phyloP scores from a whole-genome alignment of 805 yeast species.

The Schwanniomyces pseudopolymorphus region DNA sequence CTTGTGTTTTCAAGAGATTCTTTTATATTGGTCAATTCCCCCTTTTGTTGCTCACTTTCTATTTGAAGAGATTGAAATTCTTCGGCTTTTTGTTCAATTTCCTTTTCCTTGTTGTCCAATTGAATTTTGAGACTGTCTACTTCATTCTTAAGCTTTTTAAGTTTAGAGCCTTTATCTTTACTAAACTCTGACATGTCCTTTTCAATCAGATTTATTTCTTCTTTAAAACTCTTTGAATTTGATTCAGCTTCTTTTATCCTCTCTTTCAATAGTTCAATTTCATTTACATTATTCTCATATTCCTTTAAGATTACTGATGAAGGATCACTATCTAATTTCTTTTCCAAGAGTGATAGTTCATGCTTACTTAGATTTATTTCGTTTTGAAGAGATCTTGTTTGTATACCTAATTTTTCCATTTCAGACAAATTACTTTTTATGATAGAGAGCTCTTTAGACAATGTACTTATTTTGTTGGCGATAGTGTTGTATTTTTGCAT shows the following conservation, averaged over 20 bases:
- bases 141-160: conserved; percentile 61
- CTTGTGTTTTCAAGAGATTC: conserved; percentile 42
- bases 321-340: conserved; percentile 55
- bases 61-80: conserved; percentile 62
- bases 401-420: conserved; percentile 44
- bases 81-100: conserved; percentile 48
- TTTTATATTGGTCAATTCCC: conserved; percentile 51
- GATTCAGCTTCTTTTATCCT: conserved; percentile 36
- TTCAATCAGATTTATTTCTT: conserved; percentile 56
- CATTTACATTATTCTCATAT: conserved; percentile 44
- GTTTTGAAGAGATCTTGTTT: conserved; percentile 57
- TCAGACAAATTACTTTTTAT: conserved; percentile 41
- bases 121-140: conserved; percentile 32
- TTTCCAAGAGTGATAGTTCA: conserved; percentile 55
- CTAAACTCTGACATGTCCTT: conserved; percentile 81
- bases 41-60: conserved; percentile 64
- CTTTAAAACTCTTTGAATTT: conserved; percentile 27
- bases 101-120: conserved; percentile 40
- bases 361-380: conserved; percentile 58
- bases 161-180: conserved; percentile 74
- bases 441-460: conserved; percentile 43
- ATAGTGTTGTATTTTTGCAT: conserved; percentile 64
- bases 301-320: conserved; percentile 56
- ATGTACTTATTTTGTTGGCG: conserved; percentile 33
- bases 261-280: conserved; percentile 42